Conservation (phyloP, 768 basidiomycete species). For the Coprinopsis strossmayeri region DNA sequence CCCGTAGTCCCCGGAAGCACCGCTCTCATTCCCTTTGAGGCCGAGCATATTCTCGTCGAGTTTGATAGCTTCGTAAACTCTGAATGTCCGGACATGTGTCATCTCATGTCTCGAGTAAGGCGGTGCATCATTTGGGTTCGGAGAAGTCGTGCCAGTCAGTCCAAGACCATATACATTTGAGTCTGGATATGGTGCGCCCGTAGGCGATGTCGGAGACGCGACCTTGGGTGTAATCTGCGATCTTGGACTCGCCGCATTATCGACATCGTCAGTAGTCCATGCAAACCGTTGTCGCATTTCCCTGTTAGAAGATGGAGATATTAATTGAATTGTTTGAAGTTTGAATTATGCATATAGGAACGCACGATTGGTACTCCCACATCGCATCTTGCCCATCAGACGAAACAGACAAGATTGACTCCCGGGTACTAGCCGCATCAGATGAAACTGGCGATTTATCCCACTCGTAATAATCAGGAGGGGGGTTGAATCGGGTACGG, state of each 20-base stretch:
- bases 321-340: not conserved
- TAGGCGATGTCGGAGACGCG: not conserved
- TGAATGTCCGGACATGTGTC: conserved; percentile 46
- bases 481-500: conserved; percentile 54
- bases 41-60: conserved; percentile 21
- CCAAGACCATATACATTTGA: not conserved
- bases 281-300: conserved; percentile 21
- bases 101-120: conserved; percentile 30
- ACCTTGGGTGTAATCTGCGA: conserved; percentile 9
- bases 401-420: conserved; percentile 20
- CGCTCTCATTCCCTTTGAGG: too few relatives aligned
- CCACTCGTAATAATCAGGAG: conserved; percentile 20
- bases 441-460: conserved; percentile 15
- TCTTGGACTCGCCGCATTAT: not conserved
- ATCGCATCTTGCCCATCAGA: conserved; percentile 23
- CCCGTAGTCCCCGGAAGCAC: too few relatives aligned
- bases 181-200: too few relatives aligned
- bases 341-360: not conserved
- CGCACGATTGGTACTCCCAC: conserved; percentile 26
- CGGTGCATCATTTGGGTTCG: conserved; percentile 13
- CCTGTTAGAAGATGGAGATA: conserved; percentile 11
- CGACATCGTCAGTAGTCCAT: conserved; percentile 14
- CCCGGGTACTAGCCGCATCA: conserved; percentile 16
- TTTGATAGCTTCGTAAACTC: conserved; percentile 48
- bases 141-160: not conserved